Conservation (phyloP, 768 basidiomycete species). For the Hericium erinaceus region DNA sequence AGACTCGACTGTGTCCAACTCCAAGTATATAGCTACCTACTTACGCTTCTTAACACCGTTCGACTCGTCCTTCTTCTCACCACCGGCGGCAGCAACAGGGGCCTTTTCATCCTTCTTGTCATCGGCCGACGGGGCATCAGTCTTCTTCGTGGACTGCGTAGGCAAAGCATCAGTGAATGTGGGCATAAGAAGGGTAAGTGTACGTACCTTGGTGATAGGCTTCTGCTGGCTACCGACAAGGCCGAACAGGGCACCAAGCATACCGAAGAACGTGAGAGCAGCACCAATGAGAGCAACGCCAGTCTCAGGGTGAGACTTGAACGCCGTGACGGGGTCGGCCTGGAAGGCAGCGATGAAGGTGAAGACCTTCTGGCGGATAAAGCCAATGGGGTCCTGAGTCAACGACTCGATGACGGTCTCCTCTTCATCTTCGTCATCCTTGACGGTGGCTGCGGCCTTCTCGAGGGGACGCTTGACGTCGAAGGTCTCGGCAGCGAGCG, state of each 20-base stretch:
- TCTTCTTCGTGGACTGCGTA: constrained; percentile 64
- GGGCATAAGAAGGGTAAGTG: not conserved
- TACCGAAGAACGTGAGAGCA: constrained; percentile 72
- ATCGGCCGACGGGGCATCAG: constrained; percentile 53
- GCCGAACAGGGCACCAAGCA: constrained; percentile 75
- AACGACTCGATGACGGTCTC: constrained; percentile 35
- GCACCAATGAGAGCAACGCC: constrained; percentile 68
- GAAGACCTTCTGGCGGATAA: constrained; percentile 69
- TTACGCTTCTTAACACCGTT: constrained; percentile 63
- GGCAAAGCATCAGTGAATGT: constrained; percentile 1
- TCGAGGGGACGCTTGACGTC: constrained; percentile 84
- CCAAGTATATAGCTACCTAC: constrained; percentile 23
- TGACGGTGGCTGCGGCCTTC: constrained; percentile 46
- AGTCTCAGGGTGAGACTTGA: constrained; percentile 86
- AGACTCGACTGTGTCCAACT: not conserved
- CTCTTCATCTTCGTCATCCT: constrained; percentile 34
- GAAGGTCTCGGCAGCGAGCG: constrained; percentile 82
- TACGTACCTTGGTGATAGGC: constrained; percentile 59
- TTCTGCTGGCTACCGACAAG: constrained; percentile 67
- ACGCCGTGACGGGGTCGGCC: constrained; percentile 67
- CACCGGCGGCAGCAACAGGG: constrained; percentile 65
- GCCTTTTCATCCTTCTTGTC: constrained; percentile 60
- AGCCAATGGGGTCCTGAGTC: constrained; percentile 67
- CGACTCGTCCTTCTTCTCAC: constrained; percentile 63
- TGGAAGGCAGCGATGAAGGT: constrained; percentile 74